Evolutionary conservation across 1,284 basidiomycete genomes (phyloP).

Genomic region (Mycena sp.): DNA sequence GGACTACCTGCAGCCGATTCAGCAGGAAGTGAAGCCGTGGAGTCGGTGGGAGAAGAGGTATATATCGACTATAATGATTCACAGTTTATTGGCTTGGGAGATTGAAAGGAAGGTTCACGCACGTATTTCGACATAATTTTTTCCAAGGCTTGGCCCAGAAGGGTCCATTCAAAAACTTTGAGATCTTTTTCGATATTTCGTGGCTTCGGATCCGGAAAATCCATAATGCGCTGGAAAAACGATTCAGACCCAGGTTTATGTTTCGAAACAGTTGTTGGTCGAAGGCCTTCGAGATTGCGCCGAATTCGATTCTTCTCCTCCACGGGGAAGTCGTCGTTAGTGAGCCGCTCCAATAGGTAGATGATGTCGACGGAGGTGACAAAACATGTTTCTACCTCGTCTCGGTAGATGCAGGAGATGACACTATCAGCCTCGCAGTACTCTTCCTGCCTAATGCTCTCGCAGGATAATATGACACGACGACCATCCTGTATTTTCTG

Average conservation of each 20-base stretch:
- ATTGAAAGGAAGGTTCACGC: constrained; percentile 50
- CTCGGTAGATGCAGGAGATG: constrained; percentile 91
- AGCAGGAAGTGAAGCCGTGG: constrained; percentile 46
- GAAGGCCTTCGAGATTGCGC: constrained; percentile 92
- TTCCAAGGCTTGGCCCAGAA: constrained; percentile 82
- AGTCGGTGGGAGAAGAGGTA: constrained; percentile 46
- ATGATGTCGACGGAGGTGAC: constrained; percentile 97
- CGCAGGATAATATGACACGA: constrained; percentile 71
- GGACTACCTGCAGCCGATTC: constrained; percentile 38
- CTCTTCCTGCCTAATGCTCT: constrained; percentile 66
- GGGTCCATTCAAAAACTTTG: constrained; percentile 96
- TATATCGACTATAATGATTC: constrained; percentile 56
- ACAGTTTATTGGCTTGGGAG: not conserved
- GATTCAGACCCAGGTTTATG: constrained; percentile 80
- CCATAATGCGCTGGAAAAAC: constrained; percentile 96
- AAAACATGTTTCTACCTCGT: constrained; percentile 82
- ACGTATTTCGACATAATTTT: constrained; percentile 98
- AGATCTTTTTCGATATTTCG: constrained; percentile 98
- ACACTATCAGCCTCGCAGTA: constrained; percentile 68
- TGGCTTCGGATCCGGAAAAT: constrained; percentile 93
- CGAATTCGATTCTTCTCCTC: constrained; percentile 98
- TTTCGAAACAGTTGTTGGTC: constrained; percentile 92
- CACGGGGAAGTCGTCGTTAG: constrained; percentile 86
- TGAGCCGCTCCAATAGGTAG: constrained; percentile 89
- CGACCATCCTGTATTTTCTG: constrained; percentile 67